Evolutionary conservation across 2,329 filamentous ascomycete species (phyloP), one percentile per base, ranked within the genome.

Genomic region (Cladorrhinum sp.): DNA sequence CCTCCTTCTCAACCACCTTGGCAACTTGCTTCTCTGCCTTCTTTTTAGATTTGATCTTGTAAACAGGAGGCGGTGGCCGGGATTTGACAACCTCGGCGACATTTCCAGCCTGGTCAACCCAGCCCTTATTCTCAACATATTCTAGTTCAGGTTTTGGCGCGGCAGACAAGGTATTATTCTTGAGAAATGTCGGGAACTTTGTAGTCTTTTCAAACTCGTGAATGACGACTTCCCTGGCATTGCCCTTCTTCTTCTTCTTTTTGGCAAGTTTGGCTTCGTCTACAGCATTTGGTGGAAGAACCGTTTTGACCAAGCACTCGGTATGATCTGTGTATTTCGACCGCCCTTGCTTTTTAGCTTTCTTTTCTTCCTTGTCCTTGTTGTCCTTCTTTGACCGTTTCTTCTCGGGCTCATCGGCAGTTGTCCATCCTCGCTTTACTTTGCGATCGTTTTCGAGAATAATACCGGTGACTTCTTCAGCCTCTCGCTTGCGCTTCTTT

Each of bases 151-250:
- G 72, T 51, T 80, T 79, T 16, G 74, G 72, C 9, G 73, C 74
- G 1, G 75, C 75, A 1, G 75, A 75, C 1, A 76, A 72, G 4
- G 77, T 75, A 48, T 71, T 79, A 5, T 80, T 78, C 72, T 91
- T 91, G 61, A 97, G 75, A 71, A 96, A 97, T 3, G 85, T 89
- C 0, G 92, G 91, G 65, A 92, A 89, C 68, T 92, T 93, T 38
- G 85, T 86, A 7, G 89, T 92, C 72, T 92, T 92, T 67, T 89
- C 85, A 71, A 97, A 98, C 72, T 99, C 95, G 74, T 98, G 93
- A 2, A 98, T 82, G 3, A 91, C 79, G 1, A 88, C 81, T 61
- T 90, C 85, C 13, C 79, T 73, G 56, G 62, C 59, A 52, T 67
- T 71, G 48, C 62, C 62, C 55, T 79, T 80, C 50, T 81, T 81